Conservation (phyloP, 345 rosid species). For the Xanthoceras sorbifolium region DNA sequence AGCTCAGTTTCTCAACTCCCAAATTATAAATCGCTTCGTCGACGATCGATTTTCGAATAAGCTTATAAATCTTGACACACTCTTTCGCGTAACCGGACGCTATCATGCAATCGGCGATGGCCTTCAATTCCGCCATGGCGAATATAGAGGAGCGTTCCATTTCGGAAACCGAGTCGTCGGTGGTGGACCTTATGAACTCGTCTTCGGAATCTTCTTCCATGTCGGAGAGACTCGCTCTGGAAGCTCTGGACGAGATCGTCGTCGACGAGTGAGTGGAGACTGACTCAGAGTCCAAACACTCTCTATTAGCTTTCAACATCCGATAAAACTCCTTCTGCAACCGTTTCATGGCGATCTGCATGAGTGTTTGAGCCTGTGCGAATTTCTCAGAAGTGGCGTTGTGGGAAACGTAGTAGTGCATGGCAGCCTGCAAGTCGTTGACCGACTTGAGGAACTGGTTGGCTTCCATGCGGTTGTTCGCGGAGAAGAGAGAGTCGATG, state of each 20-base stretch:
- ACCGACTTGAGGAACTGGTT: conserved; percentile 49
- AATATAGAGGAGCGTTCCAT: conserved; percentile 29
- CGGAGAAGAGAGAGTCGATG: conserved; percentile 45
- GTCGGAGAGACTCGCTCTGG: conserved; percentile 28
- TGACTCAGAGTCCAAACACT: conserved; percentile 55
- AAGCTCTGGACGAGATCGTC: conserved; percentile 26
- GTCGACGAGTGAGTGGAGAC: conserved; percentile 39
- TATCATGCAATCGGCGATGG: conserved; percentile 73
- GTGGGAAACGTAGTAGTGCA: conserved; percentile 44
- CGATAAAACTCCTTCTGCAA: conserved; percentile 70
- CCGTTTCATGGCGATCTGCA: conserved; percentile 66
- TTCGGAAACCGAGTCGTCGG: conserved; percentile 32
- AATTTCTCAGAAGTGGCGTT: conserved; percentile 48
- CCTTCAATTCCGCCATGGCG: conserved; percentile 51
- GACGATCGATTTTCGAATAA: conserved; percentile 55
- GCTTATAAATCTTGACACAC: conserved; percentile 53
- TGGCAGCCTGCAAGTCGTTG: conserved; percentile 57
- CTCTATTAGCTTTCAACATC: conserved; percentile 53
- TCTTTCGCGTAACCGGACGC: conserved; percentile 62
- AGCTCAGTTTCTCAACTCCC: conserved; percentile 49
- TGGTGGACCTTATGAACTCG: conserved; percentile 16
- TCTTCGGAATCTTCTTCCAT: conserved; percentile 30
- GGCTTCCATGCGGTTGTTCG: conserved; percentile 48
- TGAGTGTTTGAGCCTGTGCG: conserved; percentile 53
- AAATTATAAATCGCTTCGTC: conserved; percentile 50